phyloP scores from a whole-genome alignment of 1,284 basidiomycete genomes.

The Trametes pubescens region DNA sequence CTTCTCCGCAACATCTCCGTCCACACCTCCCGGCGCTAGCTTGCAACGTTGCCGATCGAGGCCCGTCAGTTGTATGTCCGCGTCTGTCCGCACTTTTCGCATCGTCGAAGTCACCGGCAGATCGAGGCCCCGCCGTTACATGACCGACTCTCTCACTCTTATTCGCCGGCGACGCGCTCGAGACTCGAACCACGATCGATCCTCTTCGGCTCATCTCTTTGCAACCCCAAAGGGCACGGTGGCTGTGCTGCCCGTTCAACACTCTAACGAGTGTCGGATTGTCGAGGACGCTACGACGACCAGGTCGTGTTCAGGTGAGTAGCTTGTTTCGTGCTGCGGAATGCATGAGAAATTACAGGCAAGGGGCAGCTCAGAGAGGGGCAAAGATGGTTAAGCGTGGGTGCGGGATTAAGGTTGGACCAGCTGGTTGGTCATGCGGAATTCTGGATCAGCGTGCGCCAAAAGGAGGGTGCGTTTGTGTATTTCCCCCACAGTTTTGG shows the following conservation, averaged over 20 bases:
- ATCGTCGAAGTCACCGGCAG: not conserved
- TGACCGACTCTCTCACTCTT: not conserved
- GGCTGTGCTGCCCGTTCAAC: slow-evolving; percentile 9
- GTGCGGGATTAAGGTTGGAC: not conserved
- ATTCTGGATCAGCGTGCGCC: slow-evolving; percentile 7
- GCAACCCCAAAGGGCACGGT: slow-evolving; percentile 12
- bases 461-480: not conserved
- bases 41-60: not conserved
- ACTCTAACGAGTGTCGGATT: not conserved
- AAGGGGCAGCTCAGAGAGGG: not conserved
- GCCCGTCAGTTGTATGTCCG: no score
- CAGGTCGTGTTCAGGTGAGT: not conserved
- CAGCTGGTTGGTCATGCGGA: slow-evolving; percentile 13
- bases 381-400: slow-evolving; percentile 5
- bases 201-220: slow-evolving; percentile 1
- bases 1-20: no score
- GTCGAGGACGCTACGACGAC: not conserved
- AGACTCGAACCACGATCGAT: slow-evolving; percentile 10
- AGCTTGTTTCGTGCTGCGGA: not conserved
- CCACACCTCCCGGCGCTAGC: not conserved
- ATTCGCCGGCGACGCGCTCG: slow-evolving; percentile 6
- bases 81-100: no score
- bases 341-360: slow-evolving; percentile 2
- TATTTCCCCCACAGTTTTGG: slow-evolving; percentile 11
- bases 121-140: not conserved